Conservation (phyloP, 805 yeast genomes). For the Yarrowia porcina region DNA sequence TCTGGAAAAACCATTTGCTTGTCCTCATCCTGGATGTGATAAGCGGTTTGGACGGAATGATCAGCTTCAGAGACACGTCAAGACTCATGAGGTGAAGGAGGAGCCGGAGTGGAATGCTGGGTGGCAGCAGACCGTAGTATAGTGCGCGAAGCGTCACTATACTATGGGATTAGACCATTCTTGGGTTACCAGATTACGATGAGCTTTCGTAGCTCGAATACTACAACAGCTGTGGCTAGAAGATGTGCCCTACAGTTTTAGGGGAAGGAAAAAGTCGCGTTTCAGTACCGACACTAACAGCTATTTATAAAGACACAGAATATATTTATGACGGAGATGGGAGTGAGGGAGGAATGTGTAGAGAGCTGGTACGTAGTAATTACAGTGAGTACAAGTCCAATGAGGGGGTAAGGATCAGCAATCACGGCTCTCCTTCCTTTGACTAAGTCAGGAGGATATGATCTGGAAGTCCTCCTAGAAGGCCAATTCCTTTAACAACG, state of each 20-base stretch:
- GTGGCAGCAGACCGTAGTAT: slow-evolving; percentile 3
- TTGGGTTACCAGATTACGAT: too few species aligned
- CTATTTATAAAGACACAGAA: slow-evolving; percentile 4
- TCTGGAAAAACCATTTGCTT: slow-evolving; percentile 42
- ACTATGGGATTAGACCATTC: too few species aligned
- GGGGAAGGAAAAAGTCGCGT: neutral
- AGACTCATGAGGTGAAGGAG: slow-evolving; percentile 74
- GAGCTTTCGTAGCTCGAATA: too few species aligned
- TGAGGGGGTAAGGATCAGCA: too few species aligned
- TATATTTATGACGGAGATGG: neutral
- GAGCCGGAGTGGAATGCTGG: slow-evolving; percentile 19
- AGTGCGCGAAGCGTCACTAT: neutral
- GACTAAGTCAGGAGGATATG: too few species aligned
- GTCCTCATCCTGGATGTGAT: slow-evolving; percentile 59
- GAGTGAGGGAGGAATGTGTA: neutral
- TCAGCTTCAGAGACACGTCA: slow-evolving; percentile 79
- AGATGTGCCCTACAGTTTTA: neutral
- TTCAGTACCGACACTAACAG: slow-evolving; percentile 10
- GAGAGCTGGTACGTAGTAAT: too few species aligned
- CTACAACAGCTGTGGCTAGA: neutral
- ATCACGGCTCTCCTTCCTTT: too few species aligned
- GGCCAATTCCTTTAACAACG: too few species aligned
- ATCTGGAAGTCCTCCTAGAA: too few species aligned
- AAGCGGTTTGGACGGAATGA: slow-evolving; percentile 86
- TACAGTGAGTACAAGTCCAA: too few species aligned